Conservation (phyloP, 1,284 basidiomycete species). For the Schizopora paradoxa region DNA sequence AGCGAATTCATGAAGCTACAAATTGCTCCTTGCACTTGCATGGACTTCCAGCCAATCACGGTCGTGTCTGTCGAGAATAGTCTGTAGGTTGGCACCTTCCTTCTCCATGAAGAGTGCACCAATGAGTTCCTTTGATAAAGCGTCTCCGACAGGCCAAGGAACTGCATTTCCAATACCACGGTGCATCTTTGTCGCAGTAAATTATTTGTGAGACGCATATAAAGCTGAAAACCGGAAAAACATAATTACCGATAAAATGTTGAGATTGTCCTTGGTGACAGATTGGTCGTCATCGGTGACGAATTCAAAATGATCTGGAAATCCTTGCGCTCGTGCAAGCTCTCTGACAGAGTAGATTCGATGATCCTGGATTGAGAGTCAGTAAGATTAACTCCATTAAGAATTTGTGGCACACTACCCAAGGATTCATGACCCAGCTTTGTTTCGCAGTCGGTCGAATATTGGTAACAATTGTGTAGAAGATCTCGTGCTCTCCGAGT, state of each 20-base stretch:
- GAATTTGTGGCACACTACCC: conserved; percentile 32
- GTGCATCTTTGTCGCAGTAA: conserved; percentile 50
- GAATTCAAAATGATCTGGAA: conserved; percentile 67
- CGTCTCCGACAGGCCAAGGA: conserved; percentile 54
- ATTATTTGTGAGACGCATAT: neutral
- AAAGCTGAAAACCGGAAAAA: neutral
- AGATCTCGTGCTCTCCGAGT: conserved; percentile 46
- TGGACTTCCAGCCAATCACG: too few relatives aligned
- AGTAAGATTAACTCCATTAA: conserved; percentile 8
- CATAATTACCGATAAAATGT: conserved; percentile 5
- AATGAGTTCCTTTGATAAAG: conserved; percentile 57
- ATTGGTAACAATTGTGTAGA: conserved; percentile 69
- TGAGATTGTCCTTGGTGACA: neutral
- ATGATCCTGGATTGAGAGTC: conserved; percentile 39
- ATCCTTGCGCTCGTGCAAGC: conserved; percentile 70
- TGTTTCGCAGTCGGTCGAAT: conserved; percentile 72
- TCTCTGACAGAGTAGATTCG: conserved; percentile 68
- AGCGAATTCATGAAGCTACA: too few relatives aligned
- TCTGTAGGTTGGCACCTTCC: too few relatives aligned
- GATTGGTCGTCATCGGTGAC: conserved; percentile 40
- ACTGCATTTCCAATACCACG: conserved; percentile 76
- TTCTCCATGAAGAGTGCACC: conserved; percentile 39
- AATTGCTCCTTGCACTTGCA: too few relatives aligned
- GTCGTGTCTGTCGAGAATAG: too few relatives aligned
- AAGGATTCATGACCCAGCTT: conserved; percentile 57